A percentile compares a stretch with the other conserved stretches of the same genome.
Conservation (phyloP, 305 asterid species). For the Ruellia speciosa region DNA sequence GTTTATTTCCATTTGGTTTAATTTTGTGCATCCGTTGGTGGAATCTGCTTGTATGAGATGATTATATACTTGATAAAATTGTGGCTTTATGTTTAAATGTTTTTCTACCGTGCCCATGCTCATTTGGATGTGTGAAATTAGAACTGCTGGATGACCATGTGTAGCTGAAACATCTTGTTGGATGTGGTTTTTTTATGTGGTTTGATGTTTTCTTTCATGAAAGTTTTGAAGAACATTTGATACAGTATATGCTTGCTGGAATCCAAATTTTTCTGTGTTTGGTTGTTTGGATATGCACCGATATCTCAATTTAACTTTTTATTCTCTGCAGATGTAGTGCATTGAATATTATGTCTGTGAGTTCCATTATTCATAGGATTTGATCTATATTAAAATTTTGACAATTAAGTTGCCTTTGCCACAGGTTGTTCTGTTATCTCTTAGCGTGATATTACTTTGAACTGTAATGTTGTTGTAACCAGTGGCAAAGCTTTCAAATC, state of each 20-base stretch:
- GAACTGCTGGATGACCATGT: constrained; percentile 15
- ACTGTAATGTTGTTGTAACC: background rate
- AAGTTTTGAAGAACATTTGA: background rate
- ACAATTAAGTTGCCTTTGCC: background rate
- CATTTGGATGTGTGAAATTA: constrained; percentile 17
- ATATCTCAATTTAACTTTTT: background rate
- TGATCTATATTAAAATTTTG: background rate
- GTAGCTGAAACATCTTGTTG: constrained; percentile 14
- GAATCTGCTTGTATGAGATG: constrained; percentile 3
- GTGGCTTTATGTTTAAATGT: background rate
- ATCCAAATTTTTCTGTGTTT: background rate
- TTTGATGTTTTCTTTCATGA: background rate
- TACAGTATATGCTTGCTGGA: constrained; percentile 7
- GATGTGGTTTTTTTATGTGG: constrained; percentile 9
- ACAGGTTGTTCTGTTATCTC: background rate
- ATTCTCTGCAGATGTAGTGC: background rate
- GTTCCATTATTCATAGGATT: constrained; percentile 4
- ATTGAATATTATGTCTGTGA: background rate
- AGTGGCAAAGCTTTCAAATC: background rate
- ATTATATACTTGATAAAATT: constrained; percentile 12
- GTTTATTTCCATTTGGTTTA: constrained; percentile 4
- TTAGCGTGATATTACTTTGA: background rate
- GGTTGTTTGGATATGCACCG: background rate
- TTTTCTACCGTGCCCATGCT: background rate
- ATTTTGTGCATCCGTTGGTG: constrained; percentile 9